phyloP scores from a whole-genome alignment of 495 filamentous ascomycete genomes.

The Talaromyces trachyspermus region DNA sequence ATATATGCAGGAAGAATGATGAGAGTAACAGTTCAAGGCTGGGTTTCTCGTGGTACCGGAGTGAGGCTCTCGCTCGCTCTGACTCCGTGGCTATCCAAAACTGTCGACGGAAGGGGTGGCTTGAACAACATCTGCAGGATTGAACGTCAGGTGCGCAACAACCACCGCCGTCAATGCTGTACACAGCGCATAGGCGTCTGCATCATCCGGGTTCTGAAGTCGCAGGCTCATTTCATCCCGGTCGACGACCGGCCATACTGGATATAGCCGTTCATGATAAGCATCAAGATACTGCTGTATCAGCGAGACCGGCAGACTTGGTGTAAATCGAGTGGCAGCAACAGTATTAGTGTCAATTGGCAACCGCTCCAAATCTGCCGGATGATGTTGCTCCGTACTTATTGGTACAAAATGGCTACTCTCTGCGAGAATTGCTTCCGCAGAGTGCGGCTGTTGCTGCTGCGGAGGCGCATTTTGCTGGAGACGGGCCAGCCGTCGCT shows the following conservation, averaged over 20 bases:
- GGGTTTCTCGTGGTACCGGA: constrained; percentile 6
- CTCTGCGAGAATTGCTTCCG: background rate
- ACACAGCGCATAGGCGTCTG: constrained; percentile 34
- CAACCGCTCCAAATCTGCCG: no score
- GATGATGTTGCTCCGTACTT: background rate
- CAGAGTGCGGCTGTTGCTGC: no score
- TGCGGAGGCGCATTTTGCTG: background rate
- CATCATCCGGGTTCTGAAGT: constrained; percentile 23
- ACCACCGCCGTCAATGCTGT: constrained; percentile 37
- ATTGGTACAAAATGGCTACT: constrained; percentile 1
- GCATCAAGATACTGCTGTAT: constrained; percentile 18
- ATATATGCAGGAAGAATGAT: constrained; percentile 40
- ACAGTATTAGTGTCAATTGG: background rate
- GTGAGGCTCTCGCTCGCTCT: constrained; percentile 5
- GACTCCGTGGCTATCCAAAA: constrained; percentile 2
- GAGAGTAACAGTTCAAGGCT: constrained; percentile 8
- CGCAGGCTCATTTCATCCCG: constrained; percentile 29
- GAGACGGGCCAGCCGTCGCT: constrained; percentile 6
- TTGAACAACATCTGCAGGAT: constrained; percentile 3
- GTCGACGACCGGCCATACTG: constrained; percentile 43
- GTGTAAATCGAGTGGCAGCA: background rate
- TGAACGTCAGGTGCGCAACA: constrained; percentile 35
- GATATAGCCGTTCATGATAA: constrained; percentile 39
- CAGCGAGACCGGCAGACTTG: constrained; percentile 2
- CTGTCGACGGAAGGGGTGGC: constrained; percentile 1